phyloP scores from a whole-genome alignment of 2,329 filamentous ascomycete species.

The Colletotrichum sp. region DNA sequence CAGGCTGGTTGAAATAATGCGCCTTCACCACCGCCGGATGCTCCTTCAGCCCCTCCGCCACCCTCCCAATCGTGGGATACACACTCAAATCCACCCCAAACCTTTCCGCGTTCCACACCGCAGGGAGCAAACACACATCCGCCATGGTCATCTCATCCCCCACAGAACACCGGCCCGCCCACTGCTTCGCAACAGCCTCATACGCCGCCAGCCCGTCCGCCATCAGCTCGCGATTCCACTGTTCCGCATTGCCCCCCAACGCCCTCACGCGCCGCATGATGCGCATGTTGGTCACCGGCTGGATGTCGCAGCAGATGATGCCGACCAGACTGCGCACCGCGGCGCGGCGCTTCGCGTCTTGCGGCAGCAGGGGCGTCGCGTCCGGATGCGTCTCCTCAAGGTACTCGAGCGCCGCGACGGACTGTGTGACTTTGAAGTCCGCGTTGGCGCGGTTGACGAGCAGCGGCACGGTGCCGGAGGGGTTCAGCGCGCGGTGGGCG shows the following conservation, averaged over 20 bases:
- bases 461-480: constrained; percentile 59
- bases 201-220: constrained; percentile 60
- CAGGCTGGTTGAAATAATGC: constrained; percentile 59
- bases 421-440: constrained; percentile 56
- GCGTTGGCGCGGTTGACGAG: constrained; percentile 43
- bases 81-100: constrained; percentile 55
- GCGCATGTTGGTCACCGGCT: constrained; percentile 64
- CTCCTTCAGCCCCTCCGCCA: constrained; percentile 51
- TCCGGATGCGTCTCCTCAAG: constrained; percentile 60
- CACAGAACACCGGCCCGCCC: constrained; percentile 57
- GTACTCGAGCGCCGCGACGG: constrained; percentile 65
- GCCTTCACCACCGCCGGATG: constrained; percentile 57
- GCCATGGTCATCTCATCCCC: constrained; percentile 62
- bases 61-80: constrained; percentile 51
- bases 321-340: constrained; percentile 56
- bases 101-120: constrained; percentile 61
- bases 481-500: constrained; percentile 54
- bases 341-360: constrained; percentile 48
- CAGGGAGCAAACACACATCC: constrained; percentile 63
- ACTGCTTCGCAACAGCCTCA: constrained; percentile 45
- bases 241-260: constrained; percentile 45
- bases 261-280: constrained; percentile 54
- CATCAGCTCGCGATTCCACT: constrained; percentile 59
- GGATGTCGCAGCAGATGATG: constrained; percentile 62
- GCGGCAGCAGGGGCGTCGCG: constrained; percentile 49